Base-by-base conservation (phyloP, 2,329 filamentous ascomycete genomes). In the Stagonosporopsis tanaceti region DNA sequence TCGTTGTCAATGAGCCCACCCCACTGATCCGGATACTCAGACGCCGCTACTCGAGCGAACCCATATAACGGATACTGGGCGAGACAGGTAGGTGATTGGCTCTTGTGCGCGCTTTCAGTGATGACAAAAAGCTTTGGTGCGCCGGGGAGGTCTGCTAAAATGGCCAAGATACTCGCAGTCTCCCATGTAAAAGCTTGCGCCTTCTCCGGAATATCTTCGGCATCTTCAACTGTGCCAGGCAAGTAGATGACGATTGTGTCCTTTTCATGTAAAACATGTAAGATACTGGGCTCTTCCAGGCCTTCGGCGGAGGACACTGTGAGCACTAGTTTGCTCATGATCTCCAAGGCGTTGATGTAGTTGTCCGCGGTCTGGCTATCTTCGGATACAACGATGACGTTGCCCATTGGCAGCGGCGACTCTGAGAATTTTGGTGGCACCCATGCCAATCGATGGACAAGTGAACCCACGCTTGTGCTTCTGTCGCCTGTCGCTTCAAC, bases 381-480 rank as follows among this genome's bases (percentile, higher is more conserved):
- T 12, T 67, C 61, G 3, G 51, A 73, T 3, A 76, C 54, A 9
- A 77, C 50, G 12, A 74, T 54, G 5, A 69, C 65, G 8, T 71
- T 56, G 2, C 55, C 57, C 14, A 74, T 57, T 1, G 50, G 17
- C 3, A 74, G 47, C 2, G 73, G 69, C n/a, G 70, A 65, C 52
- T 77, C 74, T 0, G 71, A 58, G 6, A 76, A 69, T 6, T 45
- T 59, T 1, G 73, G 74, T 11, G 78, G 75, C 4, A 76, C 62
- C 78, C 78, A 80, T 6, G 74, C 69, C 4, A 80, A 41, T 14
- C 68, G 67, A 57, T 79, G 76, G 8, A 78, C 74, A 0, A 80
- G 63, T 20, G 71, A 66, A 9, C 74, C 70, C 1, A 74, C 53
- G 15, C 61, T 50, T 22, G 20, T 56, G 30, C 62, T 70, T 8